Evolutionary conservation across 2,329 filamentous ascomycete genomes (phyloP), one percentile per base, ranked within the genome.

Genomic region (Cercospora nicotianae): DNA sequence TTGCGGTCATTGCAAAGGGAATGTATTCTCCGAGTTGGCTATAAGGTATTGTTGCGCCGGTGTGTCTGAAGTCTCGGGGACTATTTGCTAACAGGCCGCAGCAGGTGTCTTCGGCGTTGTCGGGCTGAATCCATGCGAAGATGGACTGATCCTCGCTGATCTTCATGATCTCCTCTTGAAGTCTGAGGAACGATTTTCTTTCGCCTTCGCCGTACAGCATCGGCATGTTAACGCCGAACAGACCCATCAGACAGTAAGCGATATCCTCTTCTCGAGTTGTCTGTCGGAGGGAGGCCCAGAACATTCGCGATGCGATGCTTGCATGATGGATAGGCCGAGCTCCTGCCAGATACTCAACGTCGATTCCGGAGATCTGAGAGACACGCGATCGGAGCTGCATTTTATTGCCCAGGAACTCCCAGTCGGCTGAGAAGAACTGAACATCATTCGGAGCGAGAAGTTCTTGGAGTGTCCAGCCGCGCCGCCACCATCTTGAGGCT

Each of bases 241-340:
- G 74, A 0, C 82, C 82, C 3, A 84, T 66, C 0, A 85, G 72
- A 6, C 76, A 83, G 55, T 84, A 84, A 0, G 81, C 81, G n/a
- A 77, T 74, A 45, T 84, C 83, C 57, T 84, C 82, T 0, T 61
- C 3, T 3, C 77, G 42, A n/a, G 66, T 69, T 4, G 69, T 72
- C 3, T 30, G 3, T 7, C 70, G 60, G 1, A 13, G 1, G 30
- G 65, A 23, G 16, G 60, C 68, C 69, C 69, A 70, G 9, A 31
- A 61, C 69, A 71, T 71, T 18, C 68, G 70, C 28, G 68, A 48
- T 6, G 65, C 59, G 31, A 70, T 55, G 42, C 64, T 69, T 20
- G 57, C 62, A 31, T 51, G 33, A 16, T 67, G 18, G 1, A 64
- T 9, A 10, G 42, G 13, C 51, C n/a, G 18, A 12, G 30, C 9